Evolutionary conservation across 1,284 basidiomycete genomes (phyloP).

Genomic region (Trichosporon inkin): DNA sequence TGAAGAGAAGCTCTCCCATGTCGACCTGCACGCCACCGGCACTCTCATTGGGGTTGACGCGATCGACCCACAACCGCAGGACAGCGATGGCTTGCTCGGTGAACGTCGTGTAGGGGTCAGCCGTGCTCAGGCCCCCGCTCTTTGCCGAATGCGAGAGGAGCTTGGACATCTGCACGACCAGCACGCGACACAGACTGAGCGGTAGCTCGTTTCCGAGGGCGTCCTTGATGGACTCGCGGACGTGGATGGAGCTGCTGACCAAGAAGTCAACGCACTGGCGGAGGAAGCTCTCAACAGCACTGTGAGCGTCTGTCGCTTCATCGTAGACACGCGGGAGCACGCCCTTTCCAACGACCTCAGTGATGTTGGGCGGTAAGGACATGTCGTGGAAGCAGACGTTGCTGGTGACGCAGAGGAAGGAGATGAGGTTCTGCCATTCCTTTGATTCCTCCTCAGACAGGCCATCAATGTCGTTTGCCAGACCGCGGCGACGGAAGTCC

Average conservation of each 20-base stretch:
- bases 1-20: slow-evolving; percentile 62
- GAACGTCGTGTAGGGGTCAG: slow-evolving; percentile 61
- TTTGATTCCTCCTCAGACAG: slow-evolving; percentile 61
- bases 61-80: slow-evolving; percentile 70
- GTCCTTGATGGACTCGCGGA: slow-evolving; percentile 71
- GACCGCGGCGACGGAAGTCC: slow-evolving; percentile 24
- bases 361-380: slow-evolving; percentile 45
- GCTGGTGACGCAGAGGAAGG: slow-evolving; percentile 72
- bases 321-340: slow-evolving; percentile 67
- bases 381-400: slow-evolving; percentile 57
- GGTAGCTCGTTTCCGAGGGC: slow-evolving; percentile 74
- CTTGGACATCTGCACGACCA: slow-evolving; percentile 70
- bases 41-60: slow-evolving; percentile 59
- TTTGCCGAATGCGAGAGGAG: slow-evolving; percentile 35
- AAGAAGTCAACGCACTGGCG: slow-evolving; percentile 67
- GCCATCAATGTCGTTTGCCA: slow-evolving; percentile 40
- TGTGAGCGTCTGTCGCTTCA: slow-evolving; percentile 58
- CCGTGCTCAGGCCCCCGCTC: slow-evolving; percentile 52
- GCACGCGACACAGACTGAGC: slow-evolving; percentile 61
- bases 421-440: slow-evolving; percentile 81
- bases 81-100: slow-evolving; percentile 69
- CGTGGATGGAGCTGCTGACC: slow-evolving; percentile 59
- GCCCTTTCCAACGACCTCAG: slow-evolving; percentile 58
- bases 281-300: slow-evolving; percentile 61
- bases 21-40: slow-evolving; percentile 64